Percentiles rank a stretch among this genome's conserved stretches.
Evolutionary conservation across 1,284 basidiomycete species (phyloP).

Genomic region (Xerocomus amazonicus): DNA sequence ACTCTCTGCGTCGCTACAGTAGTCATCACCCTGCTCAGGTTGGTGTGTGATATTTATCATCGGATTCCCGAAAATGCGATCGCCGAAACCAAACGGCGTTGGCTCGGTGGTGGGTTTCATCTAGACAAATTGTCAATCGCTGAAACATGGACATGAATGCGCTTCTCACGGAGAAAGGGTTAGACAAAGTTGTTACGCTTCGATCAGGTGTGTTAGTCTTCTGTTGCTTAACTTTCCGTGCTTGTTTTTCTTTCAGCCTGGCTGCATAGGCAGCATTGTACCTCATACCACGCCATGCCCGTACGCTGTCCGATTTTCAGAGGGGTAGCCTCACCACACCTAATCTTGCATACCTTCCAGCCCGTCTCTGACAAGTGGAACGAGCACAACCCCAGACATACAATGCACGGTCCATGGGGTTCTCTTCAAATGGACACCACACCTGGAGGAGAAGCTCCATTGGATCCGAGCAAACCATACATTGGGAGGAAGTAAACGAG

Average conservation of each 20-base stretch:
- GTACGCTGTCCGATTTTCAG: conserved; percentile 47
- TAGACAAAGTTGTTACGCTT: conserved; percentile 39
- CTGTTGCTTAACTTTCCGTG: conserved; percentile 36
- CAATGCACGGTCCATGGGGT: conserved; percentile 73
- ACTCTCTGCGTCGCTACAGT: conserved; percentile 32
- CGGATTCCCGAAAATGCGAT: conserved; percentile 56
- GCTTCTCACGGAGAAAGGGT: conserved; percentile 65
- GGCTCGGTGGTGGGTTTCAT: conserved; percentile 23
- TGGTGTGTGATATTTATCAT: conserved; percentile 13
- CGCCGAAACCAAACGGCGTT: conserved; percentile 52
- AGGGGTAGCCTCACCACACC: conserved; percentile 4
- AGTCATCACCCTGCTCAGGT: conserved; percentile 18
- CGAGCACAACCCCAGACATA: conserved; percentile 79
- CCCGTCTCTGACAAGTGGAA: conserved; percentile 63
- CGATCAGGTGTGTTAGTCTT: conserved; percentile 33
- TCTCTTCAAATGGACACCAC: conserved; percentile 83
- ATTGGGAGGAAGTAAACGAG: conserved; percentile 53
- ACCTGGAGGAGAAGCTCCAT: conserved; percentile 80
- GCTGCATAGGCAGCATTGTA: conserved; percentile 69
- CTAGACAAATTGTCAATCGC: conserved; percentile 9
- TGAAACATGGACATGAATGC: neutral
- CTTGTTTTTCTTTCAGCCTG: conserved; percentile 53
- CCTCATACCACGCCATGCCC: conserved; percentile 72
- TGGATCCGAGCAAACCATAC: conserved; percentile 63
- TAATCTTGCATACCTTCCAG: conserved; percentile 60